Conservation (phyloP, 2,329 filamentous ascomycete genomes). For the Dissoconium aciculare region DNA sequence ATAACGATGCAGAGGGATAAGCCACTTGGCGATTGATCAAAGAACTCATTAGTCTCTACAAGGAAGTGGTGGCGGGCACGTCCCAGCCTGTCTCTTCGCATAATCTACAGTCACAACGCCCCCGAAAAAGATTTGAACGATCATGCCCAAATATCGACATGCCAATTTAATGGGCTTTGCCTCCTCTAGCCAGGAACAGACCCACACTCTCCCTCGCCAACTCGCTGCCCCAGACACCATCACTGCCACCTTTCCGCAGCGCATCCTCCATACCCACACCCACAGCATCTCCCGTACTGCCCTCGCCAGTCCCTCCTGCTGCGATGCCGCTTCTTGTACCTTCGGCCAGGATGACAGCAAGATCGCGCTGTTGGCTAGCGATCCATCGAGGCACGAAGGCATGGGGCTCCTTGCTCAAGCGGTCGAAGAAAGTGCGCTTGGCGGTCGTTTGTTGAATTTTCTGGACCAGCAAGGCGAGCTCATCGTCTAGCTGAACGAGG, state of each 20-base stretch:
- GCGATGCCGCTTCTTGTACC: constrained; percentile 40
- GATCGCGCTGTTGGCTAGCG: constrained; percentile 75
- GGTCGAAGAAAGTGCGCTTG: constrained; percentile 75
- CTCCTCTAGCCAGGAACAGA: constrained; percentile 35
- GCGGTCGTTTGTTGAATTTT: constrained; percentile 73
- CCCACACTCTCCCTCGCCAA: constrained; percentile 48
- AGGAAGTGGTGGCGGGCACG: too few species aligned
- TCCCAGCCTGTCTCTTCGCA: too few species aligned
- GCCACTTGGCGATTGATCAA: too few species aligned
- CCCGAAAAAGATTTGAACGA: too few species aligned
- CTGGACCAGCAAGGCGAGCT: constrained; percentile 69
- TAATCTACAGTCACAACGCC: too few species aligned
- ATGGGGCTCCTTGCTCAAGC: constrained; percentile 65
- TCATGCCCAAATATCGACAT: too few species aligned
- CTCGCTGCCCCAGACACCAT: constrained; percentile 48
- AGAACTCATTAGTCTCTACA: too few species aligned
- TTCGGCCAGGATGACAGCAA: constrained; percentile 79
- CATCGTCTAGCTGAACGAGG: constrained; percentile 65
- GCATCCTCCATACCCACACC: background rate
- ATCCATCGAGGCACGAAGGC: constrained; percentile 79
- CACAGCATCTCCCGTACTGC: constrained; percentile 43
- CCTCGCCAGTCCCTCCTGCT: too few species aligned
- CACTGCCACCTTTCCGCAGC: constrained; percentile 49
- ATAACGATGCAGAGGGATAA: too few species aligned
- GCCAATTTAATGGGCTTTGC: constrained; percentile 13